These are phyloP conservation scores for Leptoxyphium fumago DNA, from an alignment of 2,329 filamentous ascomycete genomes.

Conservation along the genomic window DNA sequence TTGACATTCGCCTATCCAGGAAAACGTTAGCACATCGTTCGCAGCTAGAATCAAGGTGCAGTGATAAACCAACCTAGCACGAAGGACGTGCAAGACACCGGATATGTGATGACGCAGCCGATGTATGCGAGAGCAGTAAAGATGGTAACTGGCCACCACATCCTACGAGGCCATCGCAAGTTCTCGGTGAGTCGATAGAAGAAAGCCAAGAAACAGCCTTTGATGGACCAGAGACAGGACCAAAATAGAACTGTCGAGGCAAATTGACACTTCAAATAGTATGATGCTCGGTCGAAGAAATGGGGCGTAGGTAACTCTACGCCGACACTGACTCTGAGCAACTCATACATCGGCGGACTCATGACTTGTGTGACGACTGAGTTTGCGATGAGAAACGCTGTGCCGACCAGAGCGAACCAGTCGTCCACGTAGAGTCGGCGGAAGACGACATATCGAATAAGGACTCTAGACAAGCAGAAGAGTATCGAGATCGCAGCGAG, in stretches of 20 bases:
- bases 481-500: slow-evolving; percentile 1
- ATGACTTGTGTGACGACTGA: slow-evolving; percentile 4
- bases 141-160: slow-evolving; percentile 10
- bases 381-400: slow-evolving; percentile 1
- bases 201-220: slow-evolving; percentile 10
- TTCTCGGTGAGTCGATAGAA: slow-evolving; percentile 6
- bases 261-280: slow-evolving; percentile 10
- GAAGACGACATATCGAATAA: slow-evolving; percentile 1
- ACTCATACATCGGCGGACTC: slow-evolving; percentile 5
- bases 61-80: slow-evolving; percentile 2
- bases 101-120: slow-evolving; percentile 7
- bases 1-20: slow-evolving; percentile 2
- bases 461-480: slow-evolving; percentile 3
- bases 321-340: slow-evolving; percentile 1
- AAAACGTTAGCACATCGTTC: neutral
- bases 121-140: slow-evolving; percentile 6
- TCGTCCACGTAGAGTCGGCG: slow-evolving; percentile 4
- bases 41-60: too few relatives aligned
- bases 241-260: slow-evolving; percentile 11
- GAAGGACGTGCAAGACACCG: slow-evolving; percentile 7
- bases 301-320: neutral
- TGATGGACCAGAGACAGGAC: slow-evolving; percentile 12
- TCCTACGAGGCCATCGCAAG: slow-evolving; percentile 4
- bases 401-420: slow-evolving; percentile 3
- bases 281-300: slow-evolving; percentile 1